Percentiles rank a stretch among this genome's conserved stretches.
Conservation (phyloP, 257 asterid genomes). For the Solanum etuberosum region DNA sequence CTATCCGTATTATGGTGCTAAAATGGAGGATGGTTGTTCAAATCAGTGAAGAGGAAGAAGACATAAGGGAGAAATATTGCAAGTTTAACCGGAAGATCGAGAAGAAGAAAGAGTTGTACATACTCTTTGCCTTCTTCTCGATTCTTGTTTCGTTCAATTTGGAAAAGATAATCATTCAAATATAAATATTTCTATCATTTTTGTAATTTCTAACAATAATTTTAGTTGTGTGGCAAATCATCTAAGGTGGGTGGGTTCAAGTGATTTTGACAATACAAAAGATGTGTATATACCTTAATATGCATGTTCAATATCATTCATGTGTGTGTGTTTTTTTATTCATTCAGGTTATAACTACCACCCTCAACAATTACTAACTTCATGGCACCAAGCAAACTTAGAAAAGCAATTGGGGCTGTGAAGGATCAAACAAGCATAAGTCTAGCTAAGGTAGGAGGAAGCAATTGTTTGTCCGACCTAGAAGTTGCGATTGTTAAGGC, state of each 20-base stretch:
- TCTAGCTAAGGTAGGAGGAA: conserved; percentile 70
- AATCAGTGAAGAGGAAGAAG: neutral
- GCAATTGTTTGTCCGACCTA: conserved; percentile 58
- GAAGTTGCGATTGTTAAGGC: conserved; percentile 93
- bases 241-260: neutral
- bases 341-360: neutral
- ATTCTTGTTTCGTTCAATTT: neutral
- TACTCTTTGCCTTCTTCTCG: conserved; percentile 11
- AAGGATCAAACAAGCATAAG: conserved; percentile 89
- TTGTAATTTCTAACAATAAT: neutral
- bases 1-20: neutral
- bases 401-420: conserved; percentile 85
- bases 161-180: neutral
- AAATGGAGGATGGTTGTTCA: conserved; percentile 4
- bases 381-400: conserved; percentile 81
- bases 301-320: neutral
- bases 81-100: neutral
- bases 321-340: neutral
- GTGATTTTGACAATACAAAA: neutral
- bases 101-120: conserved; percentile 3
- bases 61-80: neutral
- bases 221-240: neutral
- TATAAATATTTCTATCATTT: neutral
- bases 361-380: too few species aligned
- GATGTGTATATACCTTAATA: neutral